Conservation (phyloP, 2,329 filamentous ascomycete species). For the Aplosporella prunicola region DNA sequence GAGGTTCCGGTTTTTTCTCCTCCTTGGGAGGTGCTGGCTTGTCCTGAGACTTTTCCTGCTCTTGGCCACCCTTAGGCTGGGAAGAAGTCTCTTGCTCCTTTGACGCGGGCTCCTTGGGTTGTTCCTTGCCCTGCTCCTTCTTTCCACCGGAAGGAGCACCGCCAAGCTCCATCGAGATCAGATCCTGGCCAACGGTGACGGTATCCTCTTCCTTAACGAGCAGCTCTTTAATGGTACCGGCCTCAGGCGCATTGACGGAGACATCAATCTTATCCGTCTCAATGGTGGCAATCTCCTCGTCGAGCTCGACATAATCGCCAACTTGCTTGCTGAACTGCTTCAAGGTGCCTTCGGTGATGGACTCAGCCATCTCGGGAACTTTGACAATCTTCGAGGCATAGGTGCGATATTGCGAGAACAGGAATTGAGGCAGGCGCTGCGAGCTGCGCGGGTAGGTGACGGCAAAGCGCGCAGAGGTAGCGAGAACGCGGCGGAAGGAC, state of each 20-base stretch:
- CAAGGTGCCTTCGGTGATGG: constrained; percentile 92
- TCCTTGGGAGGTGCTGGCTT: constrained; percentile 24
- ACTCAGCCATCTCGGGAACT: constrained; percentile 97
- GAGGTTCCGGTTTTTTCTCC: constrained; percentile 26
- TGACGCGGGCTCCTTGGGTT: constrained; percentile 51
- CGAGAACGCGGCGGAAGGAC: constrained; percentile 10
- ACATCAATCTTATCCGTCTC: constrained; percentile 99
- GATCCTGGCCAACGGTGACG: constrained; percentile 85
- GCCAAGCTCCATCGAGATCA: constrained; percentile 72
- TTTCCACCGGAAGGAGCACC: constrained; percentile 42
- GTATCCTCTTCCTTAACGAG: constrained; percentile 91
- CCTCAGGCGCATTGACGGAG: constrained; percentile 84
- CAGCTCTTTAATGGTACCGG: constrained; percentile 85
- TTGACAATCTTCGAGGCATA: constrained; percentile 72
- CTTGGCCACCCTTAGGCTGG: constrained; percentile 42
- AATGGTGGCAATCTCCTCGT: constrained; percentile 97
- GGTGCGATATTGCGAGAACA: constrained; percentile 24
- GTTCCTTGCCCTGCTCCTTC: constrained; percentile 45
- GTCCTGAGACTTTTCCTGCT: too few relatives aligned
- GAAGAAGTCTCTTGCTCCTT: constrained; percentile 49
- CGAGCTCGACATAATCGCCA: constrained; percentile 86
- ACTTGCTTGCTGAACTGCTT: constrained; percentile 93
- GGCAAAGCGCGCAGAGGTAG: constrained; percentile 12
- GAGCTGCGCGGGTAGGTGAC: constrained; percentile 17
- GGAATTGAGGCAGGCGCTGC: constrained; percentile 20